Evolutionary conservation across 352 stramenopile genomes (phyloP).

Genomic region (Globisporangium viniferum): DNA sequence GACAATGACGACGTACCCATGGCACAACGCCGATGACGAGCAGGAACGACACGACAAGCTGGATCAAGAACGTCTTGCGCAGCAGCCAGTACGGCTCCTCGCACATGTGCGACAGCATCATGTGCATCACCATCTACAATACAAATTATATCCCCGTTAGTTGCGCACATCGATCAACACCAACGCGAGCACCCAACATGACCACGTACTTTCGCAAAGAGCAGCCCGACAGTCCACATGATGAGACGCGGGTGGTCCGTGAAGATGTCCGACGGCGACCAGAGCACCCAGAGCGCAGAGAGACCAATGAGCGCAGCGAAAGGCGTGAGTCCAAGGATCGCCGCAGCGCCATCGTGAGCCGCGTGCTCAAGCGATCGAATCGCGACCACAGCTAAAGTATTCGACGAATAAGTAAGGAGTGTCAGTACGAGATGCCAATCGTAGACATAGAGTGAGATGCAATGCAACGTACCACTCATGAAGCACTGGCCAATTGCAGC

Average conservation of each 20-base stretch:
- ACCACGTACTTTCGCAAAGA: constrained; percentile 69
- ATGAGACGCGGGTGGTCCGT: constrained; percentile 77
- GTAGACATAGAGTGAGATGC: neutral
- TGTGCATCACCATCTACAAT: constrained; percentile 88
- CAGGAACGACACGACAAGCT: constrained; percentile 58
- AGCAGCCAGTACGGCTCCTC: constrained; percentile 84
- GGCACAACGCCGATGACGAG: constrained; percentile 72
- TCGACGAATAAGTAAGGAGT: neutral
- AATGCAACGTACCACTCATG: constrained; percentile 49
- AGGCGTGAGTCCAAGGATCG: constrained; percentile 59
- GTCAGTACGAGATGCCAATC: neutral
- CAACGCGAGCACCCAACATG: too few species aligned
- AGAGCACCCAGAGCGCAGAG: constrained; percentile 72
- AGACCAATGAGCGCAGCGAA: constrained; percentile 66
- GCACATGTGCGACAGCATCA: constrained; percentile 88
- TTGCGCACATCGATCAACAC: too few species aligned
- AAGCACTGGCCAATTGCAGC: constrained; percentile 65
- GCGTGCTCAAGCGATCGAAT: constrained; percentile 63
- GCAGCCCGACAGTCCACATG: constrained; percentile 80
- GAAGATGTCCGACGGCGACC: constrained; percentile 82
- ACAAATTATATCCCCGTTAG: neutral
- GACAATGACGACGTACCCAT: constrained; percentile 37
- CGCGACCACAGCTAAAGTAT: constrained; percentile 45
- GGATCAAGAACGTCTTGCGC: constrained; percentile 76
- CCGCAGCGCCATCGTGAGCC: constrained; percentile 54